Evolutionary conservation across 2,329 filamentous ascomycete species (phyloP).

Genomic region (Diplodia scrobiculata): DNA sequence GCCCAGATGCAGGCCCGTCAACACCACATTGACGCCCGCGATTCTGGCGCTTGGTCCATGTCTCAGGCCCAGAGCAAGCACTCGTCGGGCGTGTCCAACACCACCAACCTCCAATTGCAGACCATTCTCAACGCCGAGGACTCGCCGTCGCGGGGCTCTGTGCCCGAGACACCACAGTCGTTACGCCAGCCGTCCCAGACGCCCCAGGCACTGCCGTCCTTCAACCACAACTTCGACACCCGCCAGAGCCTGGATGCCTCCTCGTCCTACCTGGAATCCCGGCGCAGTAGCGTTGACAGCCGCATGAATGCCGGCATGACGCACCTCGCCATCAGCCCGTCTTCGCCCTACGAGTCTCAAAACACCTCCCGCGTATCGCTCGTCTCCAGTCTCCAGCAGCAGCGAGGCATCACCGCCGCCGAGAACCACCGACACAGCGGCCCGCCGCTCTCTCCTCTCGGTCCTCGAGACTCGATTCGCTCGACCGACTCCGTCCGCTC

Average conservation of each 20-base stretch:
- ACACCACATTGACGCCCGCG: slow-evolving; percentile 49
- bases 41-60: slow-evolving; percentile 63
- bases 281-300: slow-evolving; percentile 78
- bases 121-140: slow-evolving; percentile 56
- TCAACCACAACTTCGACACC: slow-evolving; percentile 58
- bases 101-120: slow-evolving; percentile 52
- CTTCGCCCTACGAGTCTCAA: slow-evolving; percentile 72
- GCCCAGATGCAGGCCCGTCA: slow-evolving; percentile 41
- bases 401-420: slow-evolving; percentile 49
- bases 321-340: slow-evolving; percentile 67
- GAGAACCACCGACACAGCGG: slow-evolving; percentile 48
- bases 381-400: slow-evolving; percentile 68
- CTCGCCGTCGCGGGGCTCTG: slow-evolving; percentile 48
- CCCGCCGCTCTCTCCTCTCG: slow-evolving; percentile 51
- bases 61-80: slow-evolving; percentile 59
- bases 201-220: slow-evolving; percentile 55
- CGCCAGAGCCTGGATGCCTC: slow-evolving; percentile 54
- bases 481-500: slow-evolving; percentile 38
- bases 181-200: slow-evolving; percentile 42
- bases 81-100: slow-evolving; percentile 49
- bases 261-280: slow-evolving; percentile 57
- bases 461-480: slow-evolving; percentile 39
- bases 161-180: slow-evolving; percentile 50
- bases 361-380: slow-evolving; percentile 77
- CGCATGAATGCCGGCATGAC: slow-evolving; percentile 72